Percentiles rank a stretch among this genome's conserved stretches.
These are phyloP conservation scores for Scleromitrula shiraiana DNA, from an alignment of 2,329 filamentous ascomycete species.

Conservation along the genomic window DNA sequence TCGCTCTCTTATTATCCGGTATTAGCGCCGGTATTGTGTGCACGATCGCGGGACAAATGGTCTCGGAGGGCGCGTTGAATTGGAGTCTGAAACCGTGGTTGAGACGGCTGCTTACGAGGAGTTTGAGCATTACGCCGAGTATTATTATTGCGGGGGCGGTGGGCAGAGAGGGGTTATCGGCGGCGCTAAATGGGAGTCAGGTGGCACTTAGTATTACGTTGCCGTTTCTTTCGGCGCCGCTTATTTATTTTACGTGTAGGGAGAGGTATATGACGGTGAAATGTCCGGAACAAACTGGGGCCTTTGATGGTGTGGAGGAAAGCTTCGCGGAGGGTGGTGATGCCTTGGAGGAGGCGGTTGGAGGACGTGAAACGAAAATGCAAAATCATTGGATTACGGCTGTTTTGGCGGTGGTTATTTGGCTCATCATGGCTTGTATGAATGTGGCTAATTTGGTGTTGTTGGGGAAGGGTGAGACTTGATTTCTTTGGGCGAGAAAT, in stretches of 20 bases:
- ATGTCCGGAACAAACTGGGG: not conserved
- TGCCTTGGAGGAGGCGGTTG: slow-evolving; percentile 26
- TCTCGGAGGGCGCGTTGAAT: slow-evolving; percentile 71
- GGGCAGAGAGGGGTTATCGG: slow-evolving; percentile 60
- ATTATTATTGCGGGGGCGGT: slow-evolving; percentile 79
- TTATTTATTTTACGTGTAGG: slow-evolving; percentile 79
- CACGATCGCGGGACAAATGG: slow-evolving; percentile 85
- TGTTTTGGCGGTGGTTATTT: slow-evolving; percentile 48
- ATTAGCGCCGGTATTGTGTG: slow-evolving; percentile 79
- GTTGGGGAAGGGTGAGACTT: slow-evolving; percentile 37
- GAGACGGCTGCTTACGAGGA: slow-evolving; percentile 67
- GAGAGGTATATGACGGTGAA: slow-evolving; percentile 65
- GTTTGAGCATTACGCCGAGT: slow-evolving; percentile 71
- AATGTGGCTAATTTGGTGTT: slow-evolving; percentile 71
- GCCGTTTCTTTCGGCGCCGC: slow-evolving; percentile 73
- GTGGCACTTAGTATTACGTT: slow-evolving; percentile 71
- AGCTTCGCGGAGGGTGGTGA: not conserved
- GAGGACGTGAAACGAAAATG: slow-evolving; percentile 42
- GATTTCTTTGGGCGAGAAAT: too few species aligned
- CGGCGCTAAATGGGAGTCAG: slow-evolving; percentile 67
- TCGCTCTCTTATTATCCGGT: slow-evolving; percentile 73
- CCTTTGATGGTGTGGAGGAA: not conserved
- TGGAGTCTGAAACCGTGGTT: slow-evolving; percentile 73
- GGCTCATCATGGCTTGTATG: slow-evolving; percentile 68
- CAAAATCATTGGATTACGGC: slow-evolving; percentile 61